Evolutionary conservation across 177 flowering plant species (phyloP), one percentile per base, ranked within the genome.

Genomic region (Vitis hybrid): DNA sequence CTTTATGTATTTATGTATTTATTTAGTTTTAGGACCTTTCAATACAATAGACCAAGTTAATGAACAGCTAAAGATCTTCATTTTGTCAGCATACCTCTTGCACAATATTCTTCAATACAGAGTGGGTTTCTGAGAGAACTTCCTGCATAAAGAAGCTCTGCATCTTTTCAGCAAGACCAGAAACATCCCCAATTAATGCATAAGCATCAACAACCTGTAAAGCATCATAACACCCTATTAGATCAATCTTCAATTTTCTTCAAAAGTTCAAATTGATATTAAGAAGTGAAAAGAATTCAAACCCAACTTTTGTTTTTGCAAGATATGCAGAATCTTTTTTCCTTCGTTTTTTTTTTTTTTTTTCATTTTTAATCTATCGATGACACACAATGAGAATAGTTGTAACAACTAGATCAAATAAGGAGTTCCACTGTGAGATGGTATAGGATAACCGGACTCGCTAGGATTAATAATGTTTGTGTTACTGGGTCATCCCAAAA

Each of bases 101-200:
- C 63, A 89, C 73, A 70, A 83, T 72, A 72, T 69, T 76, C 82
- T 88, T 92, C 79, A 96, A 74, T 4, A 84, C 91, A 62, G 89
- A 87, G 72, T 94, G 96, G 40, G 94, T 91, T 83, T 92, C 94
- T 62, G 97, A 86, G 8, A 96, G 83, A 77, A 96, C 90, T 82
- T 94, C 99, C 79, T 96, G 98, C 97, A 92, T 88, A 70, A 92
- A 96, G 80, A 87, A 91, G 83, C 98, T 94, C 60, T 94, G 98
- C 68, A 96, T 85, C 81, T 96, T 94, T 72, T 96, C 99, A 75
- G 94, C 92, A 74, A 96, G 97, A 74, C 98, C 99, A 79, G 93
- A 72, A 52, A 85, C 79, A 79, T 95, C 99, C 64, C 97, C 99
- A 51, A 95, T 91, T 58, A 95, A 81, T 24, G 99, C 96, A 88